Percentiles rank a stretch among this genome's conserved stretches.
phyloP scores from a whole-genome alignment of 352 stramenopile genomes.

The Phytophthora palmivora region DNA sequence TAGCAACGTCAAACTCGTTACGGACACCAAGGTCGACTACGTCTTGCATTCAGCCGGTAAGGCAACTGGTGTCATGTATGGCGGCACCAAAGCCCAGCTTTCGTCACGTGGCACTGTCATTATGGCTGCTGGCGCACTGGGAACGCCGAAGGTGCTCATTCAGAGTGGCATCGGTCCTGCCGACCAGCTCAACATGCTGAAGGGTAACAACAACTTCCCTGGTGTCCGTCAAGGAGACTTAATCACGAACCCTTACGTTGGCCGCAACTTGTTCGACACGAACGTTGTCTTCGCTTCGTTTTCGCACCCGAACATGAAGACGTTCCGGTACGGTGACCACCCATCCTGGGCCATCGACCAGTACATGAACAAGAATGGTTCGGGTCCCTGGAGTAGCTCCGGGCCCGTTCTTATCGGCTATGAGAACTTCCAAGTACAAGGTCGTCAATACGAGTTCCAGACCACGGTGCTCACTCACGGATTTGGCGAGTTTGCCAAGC shows the following conservation, averaged over 20 bases:
- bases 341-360: conserved; percentile 52
- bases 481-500: conserved; percentile 42
- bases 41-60: conserved; percentile 55
- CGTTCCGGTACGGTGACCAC: conserved; percentile 45
- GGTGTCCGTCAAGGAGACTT: conserved; percentile 45
- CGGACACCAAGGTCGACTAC: conserved; percentile 54
- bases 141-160: conserved; percentile 86
- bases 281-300: conserved; percentile 56
- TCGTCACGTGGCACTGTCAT: conserved; percentile 66
- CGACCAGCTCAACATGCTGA: conserved; percentile 61
- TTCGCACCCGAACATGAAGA: conserved; percentile 59
- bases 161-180: conserved; percentile 77
- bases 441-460: conserved; percentile 70
- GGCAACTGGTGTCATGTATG: conserved; percentile 58
- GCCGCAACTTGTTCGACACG: conserved; percentile 68
- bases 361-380: conserved; percentile 53
- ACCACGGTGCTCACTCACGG: conserved; percentile 55
- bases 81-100: conserved; percentile 41
- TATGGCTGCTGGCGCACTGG: conserved; percentile 68
- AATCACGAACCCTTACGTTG: conserved; percentile 65
- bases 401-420: conserved; percentile 67
- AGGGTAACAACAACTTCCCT: conserved; percentile 51
- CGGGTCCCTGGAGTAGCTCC: conserved; percentile 48
- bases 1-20: conserved; percentile 63
- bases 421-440: conserved; percentile 62